Conservation (phyloP, 2,329 filamentous ascomycete genomes). For the Cucurbitaria berberidis region DNA sequence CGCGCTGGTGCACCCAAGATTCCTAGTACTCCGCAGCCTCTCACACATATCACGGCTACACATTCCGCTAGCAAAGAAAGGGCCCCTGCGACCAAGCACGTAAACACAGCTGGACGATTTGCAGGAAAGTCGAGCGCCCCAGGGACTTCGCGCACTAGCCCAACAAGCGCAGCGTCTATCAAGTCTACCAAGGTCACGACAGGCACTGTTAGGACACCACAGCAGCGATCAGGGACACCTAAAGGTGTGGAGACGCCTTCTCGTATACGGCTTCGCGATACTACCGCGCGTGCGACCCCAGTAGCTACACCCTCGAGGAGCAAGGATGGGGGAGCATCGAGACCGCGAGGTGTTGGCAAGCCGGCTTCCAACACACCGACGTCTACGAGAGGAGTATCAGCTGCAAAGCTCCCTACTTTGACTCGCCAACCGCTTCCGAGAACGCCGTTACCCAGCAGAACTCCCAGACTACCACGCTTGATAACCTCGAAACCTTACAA, state of each 20-base stretch:
- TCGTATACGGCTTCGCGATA: neutral
- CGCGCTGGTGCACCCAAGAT: neutral
- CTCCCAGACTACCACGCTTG: slow-evolving; percentile 1
- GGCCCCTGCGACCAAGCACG: neutral
- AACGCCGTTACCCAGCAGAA: neutral
- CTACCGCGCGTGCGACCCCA: neutral
- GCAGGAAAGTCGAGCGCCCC: neutral
- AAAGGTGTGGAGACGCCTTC: neutral
- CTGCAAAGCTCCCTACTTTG: neutral
- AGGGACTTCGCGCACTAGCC: neutral
- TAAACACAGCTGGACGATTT: neutral
- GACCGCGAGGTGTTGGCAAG: neutral
- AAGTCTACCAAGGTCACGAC: neutral
- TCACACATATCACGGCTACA: neutral
- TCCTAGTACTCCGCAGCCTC: neutral
- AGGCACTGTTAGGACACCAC: neutral
- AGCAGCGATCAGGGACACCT: neutral
- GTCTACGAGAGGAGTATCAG: neutral
- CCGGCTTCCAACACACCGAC: neutral
- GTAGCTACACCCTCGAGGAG: neutral
- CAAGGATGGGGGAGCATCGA: neutral
- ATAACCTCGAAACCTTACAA: neutral
- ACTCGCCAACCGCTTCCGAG: neutral
- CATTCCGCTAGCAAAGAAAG: neutral
- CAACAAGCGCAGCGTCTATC: neutral